Conservation (phyloP, 1,284 basidiomycete species). For the Melampsora americana region DNA sequence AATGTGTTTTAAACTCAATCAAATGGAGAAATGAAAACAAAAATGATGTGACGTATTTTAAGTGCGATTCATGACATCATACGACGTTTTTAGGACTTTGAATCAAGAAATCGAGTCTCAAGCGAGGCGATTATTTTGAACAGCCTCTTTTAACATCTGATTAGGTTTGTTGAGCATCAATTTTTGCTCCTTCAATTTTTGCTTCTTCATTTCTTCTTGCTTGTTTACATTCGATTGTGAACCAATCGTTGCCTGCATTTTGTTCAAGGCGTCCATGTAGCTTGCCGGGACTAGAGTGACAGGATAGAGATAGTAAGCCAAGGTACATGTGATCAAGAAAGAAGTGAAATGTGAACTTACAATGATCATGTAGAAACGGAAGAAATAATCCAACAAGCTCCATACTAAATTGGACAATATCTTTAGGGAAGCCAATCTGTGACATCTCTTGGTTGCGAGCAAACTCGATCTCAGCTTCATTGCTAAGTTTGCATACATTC, state of each 20-base stretch:
- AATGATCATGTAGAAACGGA: constrained; percentile 41
- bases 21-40: too few relatives aligned
- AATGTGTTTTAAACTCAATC: too few relatives aligned
- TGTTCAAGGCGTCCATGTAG: constrained; percentile 39
- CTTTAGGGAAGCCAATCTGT: constrained; percentile 15
- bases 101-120: too few relatives aligned
- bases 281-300: constrained; percentile 30
- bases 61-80: too few relatives aligned
- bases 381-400: constrained; percentile 15
- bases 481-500: constrained; percentile 27
- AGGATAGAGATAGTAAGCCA: too few relatives aligned
- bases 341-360: constrained; percentile 6
- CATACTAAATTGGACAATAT: constrained; percentile 38
- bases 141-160: too few relatives aligned
- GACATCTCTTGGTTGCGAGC: constrained; percentile 18
- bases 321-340: not conserved
- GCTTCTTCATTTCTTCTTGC: too few relatives aligned
- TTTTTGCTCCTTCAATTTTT: too few relatives aligned
- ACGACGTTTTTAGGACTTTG: too few relatives aligned
- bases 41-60: too few relatives aligned
- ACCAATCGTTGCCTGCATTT: constrained; percentile 22
- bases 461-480: constrained; percentile 36
- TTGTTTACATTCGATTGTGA: not conserved
- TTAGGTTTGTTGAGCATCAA: too few relatives aligned
- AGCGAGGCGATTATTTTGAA: too few relatives aligned